These are phyloP conservation scores for Ganoderma resinaceum DNA, from an alignment of 1,284 basidiomycete species.

Conservation along the genomic window DNA sequence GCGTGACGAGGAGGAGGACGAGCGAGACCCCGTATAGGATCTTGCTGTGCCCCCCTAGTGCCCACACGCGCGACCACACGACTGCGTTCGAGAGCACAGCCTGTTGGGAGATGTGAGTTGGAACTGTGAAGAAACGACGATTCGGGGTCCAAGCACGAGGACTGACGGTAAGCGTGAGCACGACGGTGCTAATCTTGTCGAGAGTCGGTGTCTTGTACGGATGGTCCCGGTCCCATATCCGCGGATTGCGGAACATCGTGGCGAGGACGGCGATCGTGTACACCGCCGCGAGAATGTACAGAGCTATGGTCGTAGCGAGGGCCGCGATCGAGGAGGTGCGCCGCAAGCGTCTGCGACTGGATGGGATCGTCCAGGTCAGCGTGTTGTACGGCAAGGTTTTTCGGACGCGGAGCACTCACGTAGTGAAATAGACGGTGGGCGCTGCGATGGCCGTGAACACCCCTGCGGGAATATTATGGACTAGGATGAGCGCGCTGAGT, in stretches of 20 bases:
- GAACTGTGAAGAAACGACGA: no score
- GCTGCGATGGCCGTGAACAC: neutral
- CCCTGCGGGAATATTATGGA: neutral
- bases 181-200: neutral
- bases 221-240: neutral
- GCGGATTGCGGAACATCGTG: neutral
- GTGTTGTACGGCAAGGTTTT: neutral
- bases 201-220: neutral
- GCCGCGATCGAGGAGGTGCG: neutral
- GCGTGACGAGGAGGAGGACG: neutral
- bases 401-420: neutral
- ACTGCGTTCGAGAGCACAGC: constrained; percentile 1
- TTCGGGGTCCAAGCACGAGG: no score
- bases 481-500: neutral
- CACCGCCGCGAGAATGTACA: neutral
- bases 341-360: neutral
- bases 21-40: neutral
- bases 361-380: neutral
- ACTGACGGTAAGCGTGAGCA: neutral
- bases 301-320: neutral
- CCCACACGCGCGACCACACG: constrained; percentile 5
- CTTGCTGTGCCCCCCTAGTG: neutral
- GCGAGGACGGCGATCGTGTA: constrained; percentile 1
- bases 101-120: neutral
- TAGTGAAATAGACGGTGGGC: neutral